Conservation (phyloP, 1,284 basidiomycete genomes). For the Nidula niveotomentosa region DNA sequence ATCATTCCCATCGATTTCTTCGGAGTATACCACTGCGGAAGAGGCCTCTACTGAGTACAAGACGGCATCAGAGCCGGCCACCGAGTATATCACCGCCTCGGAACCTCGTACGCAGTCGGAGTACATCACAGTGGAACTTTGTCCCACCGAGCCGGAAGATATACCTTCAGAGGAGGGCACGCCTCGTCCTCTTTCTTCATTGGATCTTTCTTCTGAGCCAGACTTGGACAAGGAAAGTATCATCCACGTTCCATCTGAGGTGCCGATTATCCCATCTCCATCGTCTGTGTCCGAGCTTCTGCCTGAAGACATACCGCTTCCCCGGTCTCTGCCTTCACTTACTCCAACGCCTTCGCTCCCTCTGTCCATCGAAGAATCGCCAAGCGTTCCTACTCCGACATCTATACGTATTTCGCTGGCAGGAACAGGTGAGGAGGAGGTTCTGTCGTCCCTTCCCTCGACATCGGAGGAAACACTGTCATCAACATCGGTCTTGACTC, state of each 20-base stretch:
- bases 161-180: conserved; percentile 47
- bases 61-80: conserved; percentile 39
- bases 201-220: conserved; percentile 16
- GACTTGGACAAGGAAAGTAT: conserved; percentile 17
- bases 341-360: conserved; percentile 11
- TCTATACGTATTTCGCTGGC: conserved; percentile 10
- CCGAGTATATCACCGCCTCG: conserved; percentile 46
- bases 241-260: conserved; percentile 22
- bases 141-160: conserved; percentile 49
- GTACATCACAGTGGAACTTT: conserved; percentile 49
- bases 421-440: conserved; percentile 9
- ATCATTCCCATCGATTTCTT: conserved; percentile 43
- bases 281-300: conserved; percentile 19
- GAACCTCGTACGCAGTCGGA: conserved; percentile 28
- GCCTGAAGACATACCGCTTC: conserved; percentile 32
- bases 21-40: conserved; percentile 53
- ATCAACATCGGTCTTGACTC: conserved; percentile 20
- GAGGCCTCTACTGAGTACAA: conserved; percentile 49
- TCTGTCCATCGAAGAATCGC: conserved; percentile 12
- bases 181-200: conserved; percentile 31
- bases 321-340: conserved; percentile 14
- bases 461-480: background rate
- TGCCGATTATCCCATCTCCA: conserved; percentile 24
- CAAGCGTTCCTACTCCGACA: conserved; percentile 20
- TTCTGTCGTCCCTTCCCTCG: conserved; percentile 20